Evolutionary conservation across 2,329 filamentous ascomycete species (phyloP).

Genomic region (Epichloe bromicola): DNA sequence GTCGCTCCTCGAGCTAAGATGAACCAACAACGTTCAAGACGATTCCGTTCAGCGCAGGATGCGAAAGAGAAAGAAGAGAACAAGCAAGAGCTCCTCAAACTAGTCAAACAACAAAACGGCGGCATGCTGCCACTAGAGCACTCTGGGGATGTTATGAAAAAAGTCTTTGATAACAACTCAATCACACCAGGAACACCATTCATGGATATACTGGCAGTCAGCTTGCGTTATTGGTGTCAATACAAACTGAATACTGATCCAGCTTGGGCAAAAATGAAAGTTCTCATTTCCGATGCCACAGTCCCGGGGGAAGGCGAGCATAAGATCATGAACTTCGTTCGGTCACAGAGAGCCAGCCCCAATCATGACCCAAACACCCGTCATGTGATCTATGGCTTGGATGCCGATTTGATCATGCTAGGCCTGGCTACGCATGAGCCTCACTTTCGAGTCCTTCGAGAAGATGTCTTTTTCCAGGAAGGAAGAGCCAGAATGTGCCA

Average conservation of each 20-base stretch:
- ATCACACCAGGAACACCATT: conserved; percentile 97
- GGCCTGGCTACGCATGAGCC: conserved; percentile 95
- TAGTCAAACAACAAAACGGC: conserved; percentile 68
- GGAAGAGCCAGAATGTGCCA: conserved; percentile 70
- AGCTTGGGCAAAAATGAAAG: conserved; percentile 83
- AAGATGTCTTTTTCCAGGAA: conserved; percentile 92
- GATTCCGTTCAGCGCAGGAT: conserved; percentile 89
- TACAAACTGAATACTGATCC: conserved; percentile 97
- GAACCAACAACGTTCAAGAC: conserved; percentile 95
- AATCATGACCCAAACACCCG: conserved; percentile 93
- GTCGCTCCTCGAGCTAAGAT: conserved; percentile 97
- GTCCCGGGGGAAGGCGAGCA: conserved; percentile 95
- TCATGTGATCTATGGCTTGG: conserved; percentile 94
- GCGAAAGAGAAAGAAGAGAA: conserved; percentile 88
- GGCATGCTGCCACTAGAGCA: conserved; percentile 49
- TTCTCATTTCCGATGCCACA: conserved; percentile 96
- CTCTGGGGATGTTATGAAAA: conserved; percentile 55
- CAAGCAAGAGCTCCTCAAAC: conserved; percentile 74
- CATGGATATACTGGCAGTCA: conserved; percentile 88
- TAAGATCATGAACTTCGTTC: conserved; percentile 98
- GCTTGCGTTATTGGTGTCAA: conserved; percentile 89
- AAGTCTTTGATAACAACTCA: conserved; percentile 77
- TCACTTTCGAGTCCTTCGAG: conserved; percentile 87
- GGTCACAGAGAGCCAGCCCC: conserved; percentile 80
- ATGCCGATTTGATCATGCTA: conserved; percentile 98